Conservation (phyloP, 2,329 filamentous ascomycete species). For the Aspergillus vadensis region DNA sequence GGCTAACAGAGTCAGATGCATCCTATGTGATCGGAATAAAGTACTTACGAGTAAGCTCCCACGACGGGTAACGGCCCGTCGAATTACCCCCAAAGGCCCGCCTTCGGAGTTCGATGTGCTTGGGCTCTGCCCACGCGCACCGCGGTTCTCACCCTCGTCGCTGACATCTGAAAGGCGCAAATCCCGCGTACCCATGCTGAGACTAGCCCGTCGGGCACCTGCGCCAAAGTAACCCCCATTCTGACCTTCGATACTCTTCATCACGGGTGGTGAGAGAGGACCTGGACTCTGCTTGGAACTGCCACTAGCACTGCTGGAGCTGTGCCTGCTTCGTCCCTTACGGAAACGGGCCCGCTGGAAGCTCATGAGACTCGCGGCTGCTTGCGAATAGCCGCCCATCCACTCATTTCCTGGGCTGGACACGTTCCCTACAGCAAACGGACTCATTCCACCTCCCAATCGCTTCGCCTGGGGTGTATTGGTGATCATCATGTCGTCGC, state of each 20-base stretch:
- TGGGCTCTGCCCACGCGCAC: conserved; percentile 38
- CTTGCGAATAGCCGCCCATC: conserved; percentile 66
- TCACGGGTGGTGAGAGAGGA: conserved; percentile 74
- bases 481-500: conserved; percentile 72
- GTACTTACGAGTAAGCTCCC: conserved; percentile 79
- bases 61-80: conserved; percentile 78
- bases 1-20: conserved; percentile 58
- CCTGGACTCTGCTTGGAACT: conserved; percentile 69
- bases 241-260: conserved; percentile 56
- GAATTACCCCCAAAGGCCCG: conserved; percentile 73
- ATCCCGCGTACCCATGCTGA: conserved; percentile 88
- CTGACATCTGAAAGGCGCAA: conserved; percentile 77
- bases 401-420: conserved; percentile 62
- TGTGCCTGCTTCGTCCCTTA: conserved; percentile 63
- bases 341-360: conserved; percentile 67
- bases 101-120: conserved; percentile 47
- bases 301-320: conserved; percentile 70
- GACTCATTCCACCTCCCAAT: conserved; percentile 47
- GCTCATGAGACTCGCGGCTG: conserved; percentile 75
- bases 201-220: conserved; percentile 74
- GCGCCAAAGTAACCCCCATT: conserved; percentile 58
- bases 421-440: conserved; percentile 50
- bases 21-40: background rate
- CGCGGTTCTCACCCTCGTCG: conserved; percentile 69
- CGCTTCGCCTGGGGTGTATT: conserved; percentile 75